Evolutionary conservation across 2,329 filamentous ascomycete genomes (phyloP), one percentile per base, ranked within the genome.

Genomic region (Beauveria australis): DNA sequence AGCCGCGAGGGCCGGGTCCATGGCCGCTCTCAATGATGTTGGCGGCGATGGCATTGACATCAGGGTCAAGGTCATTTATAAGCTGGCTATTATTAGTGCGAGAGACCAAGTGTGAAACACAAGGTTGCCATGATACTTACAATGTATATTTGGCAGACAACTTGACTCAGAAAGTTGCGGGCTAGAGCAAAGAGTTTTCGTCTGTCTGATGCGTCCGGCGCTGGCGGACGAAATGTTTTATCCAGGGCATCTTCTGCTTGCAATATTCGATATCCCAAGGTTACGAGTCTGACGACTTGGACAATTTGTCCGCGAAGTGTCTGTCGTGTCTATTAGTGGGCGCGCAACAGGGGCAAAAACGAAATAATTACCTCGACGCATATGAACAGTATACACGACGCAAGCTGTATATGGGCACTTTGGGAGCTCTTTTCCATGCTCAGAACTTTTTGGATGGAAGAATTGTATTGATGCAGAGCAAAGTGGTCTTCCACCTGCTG

Each of bases 371-470:
- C 61, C 56, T 62, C 61, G 49, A 62, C 55, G 56, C 55, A 62
- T 24, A 62, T 62, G 51, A 59, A 62, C 2, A 62, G 43, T 10
- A 62, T 59, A 40, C 61, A 62, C 1, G 61, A 62, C 6, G 52
- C 56, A 1, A 62, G 47, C 28, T 62, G 61, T n/a, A 59, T 46
- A 6, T 62, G 55, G 2, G 61, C 61, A 14, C 55, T 55, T 8
- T 49, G 33, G 4, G 55, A 54, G 9, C 41, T 52, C 7, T 19
- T 26, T 7, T 59, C 40, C 1, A 51, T 47, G 22, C 37, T 47
- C 6, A 59, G 18, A 2, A 62, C 49, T 6, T 57, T 18, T 18
- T 60, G 49, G 19, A 62, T 59, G 22, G 61, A 62, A 2, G 30
- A 43, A 16, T 62, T 62, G 37, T 62, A 62, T 19, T 62, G 61